Conservation (phyloP, 495 filamentous ascomycete genomes). For the Copromyces sp. region DNA sequence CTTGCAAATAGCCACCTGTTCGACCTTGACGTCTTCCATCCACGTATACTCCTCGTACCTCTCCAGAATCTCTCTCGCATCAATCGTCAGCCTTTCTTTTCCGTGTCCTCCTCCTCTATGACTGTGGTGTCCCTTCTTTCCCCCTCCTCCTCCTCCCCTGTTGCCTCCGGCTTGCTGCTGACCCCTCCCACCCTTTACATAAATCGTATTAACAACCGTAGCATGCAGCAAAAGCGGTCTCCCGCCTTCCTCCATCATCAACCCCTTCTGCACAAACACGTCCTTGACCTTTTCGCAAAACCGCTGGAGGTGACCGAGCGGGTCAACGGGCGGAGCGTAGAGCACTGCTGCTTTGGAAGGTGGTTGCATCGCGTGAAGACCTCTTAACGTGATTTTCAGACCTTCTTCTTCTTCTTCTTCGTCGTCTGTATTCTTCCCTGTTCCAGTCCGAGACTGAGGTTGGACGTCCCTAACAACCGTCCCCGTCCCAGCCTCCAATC, state of each 20-base stretch:
- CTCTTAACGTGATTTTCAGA: conserved; percentile 33
- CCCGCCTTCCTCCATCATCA: conserved; percentile 45
- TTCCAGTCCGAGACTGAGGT: not conserved
- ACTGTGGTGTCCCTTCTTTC: conserved; percentile 10
- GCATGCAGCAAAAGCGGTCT: conserved; percentile 72
- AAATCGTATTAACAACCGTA: conserved; percentile 81
- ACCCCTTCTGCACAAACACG: conserved; percentile 50
- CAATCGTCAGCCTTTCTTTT: conserved; percentile 35
- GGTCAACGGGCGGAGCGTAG: conserved; percentile 43
- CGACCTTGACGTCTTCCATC: conserved; percentile 50
- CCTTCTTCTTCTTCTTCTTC: not conserved
- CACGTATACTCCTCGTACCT: conserved; percentile 47
- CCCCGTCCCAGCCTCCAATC: not conserved
- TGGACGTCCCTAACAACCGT: not conserved
- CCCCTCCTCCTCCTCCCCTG: conserved; percentile 21
- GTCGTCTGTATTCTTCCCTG: not conserved
- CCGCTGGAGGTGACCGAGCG: conserved; percentile 40
- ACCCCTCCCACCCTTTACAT: conserved; percentile 41
- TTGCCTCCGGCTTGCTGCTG: not conserved
- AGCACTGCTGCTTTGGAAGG: conserved; percentile 29
- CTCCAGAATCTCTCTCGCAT: conserved; percentile 41
- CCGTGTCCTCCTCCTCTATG: conserved; percentile 8
- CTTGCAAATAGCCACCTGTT: conserved; percentile 59
- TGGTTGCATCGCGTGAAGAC: conserved; percentile 40
- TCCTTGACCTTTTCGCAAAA: conserved; percentile 56